phyloP scores from a whole-genome alignment of 495 filamentous ascomycete species.

The Corynascus novoguineensis region DNA sequence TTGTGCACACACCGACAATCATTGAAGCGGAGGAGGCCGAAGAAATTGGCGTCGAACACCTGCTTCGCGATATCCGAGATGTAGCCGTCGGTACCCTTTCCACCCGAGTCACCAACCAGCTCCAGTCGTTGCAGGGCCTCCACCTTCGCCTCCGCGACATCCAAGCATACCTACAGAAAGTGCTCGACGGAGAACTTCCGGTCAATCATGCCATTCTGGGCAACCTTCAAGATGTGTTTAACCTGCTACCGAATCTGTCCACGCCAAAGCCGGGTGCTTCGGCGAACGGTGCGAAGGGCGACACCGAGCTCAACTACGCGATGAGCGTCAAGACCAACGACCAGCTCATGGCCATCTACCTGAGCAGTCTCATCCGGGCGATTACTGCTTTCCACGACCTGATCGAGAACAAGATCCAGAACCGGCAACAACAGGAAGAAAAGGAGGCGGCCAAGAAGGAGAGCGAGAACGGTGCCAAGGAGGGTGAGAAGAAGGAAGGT shows the following conservation, averaged over 20 bases:
- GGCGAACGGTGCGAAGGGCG: slow-evolving; percentile 43
- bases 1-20: slow-evolving; percentile 97
- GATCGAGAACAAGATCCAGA: slow-evolving; percentile 99
- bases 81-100: slow-evolving; percentile 98
- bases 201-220: slow-evolving; percentile 97
- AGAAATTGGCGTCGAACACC: slow-evolving; percentile 97
- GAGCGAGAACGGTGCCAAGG: slow-evolving; percentile 45
- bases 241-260: slow-evolving; percentile 91
- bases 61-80: slow-evolving; percentile 95
- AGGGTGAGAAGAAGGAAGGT: slow-evolving; percentile 59
- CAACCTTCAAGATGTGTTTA: slow-evolving; percentile 98
- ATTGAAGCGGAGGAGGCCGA: slow-evolving; percentile 99
- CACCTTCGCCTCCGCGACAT: slow-evolving; percentile 95
- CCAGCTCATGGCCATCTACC: slow-evolving; percentile 95
- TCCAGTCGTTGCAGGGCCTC: slow-evolving; percentile 94
- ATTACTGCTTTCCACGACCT: slow-evolving; percentile 99
- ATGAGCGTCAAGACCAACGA: slow-evolving; percentile 99
- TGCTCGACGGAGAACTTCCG: slow-evolving; percentile 83
- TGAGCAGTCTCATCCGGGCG: slow-evolving; percentile 91
- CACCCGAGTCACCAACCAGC: slow-evolving; percentile 93
- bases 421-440: slow-evolving; percentile 93
- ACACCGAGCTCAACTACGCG: slow-evolving; percentile 78
- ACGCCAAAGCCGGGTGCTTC: slow-evolving; percentile 60
- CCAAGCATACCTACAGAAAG: slow-evolving; percentile 90
- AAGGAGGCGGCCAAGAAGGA: slow-evolving; percentile 69